Conservation (phyloP, 768 basidiomycete genomes). For the Terana coerulea region DNA sequence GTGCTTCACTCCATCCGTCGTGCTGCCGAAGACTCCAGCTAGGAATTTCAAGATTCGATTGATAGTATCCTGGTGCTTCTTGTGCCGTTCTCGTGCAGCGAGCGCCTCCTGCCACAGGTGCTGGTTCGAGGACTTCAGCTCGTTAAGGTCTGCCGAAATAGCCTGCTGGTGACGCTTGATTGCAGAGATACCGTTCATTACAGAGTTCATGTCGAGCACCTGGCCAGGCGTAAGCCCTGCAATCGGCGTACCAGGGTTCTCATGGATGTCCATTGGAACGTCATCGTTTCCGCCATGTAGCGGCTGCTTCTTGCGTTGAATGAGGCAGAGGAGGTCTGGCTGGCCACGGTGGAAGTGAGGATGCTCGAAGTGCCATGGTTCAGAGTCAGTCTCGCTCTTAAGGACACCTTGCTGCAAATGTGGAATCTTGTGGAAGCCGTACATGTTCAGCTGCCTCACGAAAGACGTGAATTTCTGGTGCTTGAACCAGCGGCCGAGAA, state of each 20-base stretch:
- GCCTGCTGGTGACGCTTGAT: slow-evolving; percentile 91
- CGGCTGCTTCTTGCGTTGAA: slow-evolving; percentile 78
- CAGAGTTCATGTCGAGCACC: slow-evolving; percentile 70
- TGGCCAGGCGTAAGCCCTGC: slow-evolving; percentile 40
- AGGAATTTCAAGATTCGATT: slow-evolving; percentile 93
- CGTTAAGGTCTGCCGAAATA: slow-evolving; percentile 86
- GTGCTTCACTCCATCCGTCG: slow-evolving; percentile 31
- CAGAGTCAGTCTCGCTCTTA: slow-evolving; percentile 74
- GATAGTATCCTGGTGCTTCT: slow-evolving; percentile 95
- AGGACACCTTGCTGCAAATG: slow-evolving; percentile 94
- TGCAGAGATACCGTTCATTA: slow-evolving; percentile 77
- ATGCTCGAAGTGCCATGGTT: slow-evolving; percentile 91
- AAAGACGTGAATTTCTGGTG: slow-evolving; percentile 94
- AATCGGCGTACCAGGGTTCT: slow-evolving; percentile 6
- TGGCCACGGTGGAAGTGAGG: slow-evolving; percentile 86
- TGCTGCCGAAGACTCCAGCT: slow-evolving; percentile 82
- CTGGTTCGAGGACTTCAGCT: slow-evolving; percentile 84
- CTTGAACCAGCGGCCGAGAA: slow-evolving; percentile 95
- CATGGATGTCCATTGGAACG: slow-evolving; percentile 18
- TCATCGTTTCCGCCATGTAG: slow-evolving; percentile 30
- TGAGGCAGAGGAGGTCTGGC: slow-evolving; percentile 81
- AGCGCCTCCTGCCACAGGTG: slow-evolving; percentile 92
- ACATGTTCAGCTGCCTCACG: slow-evolving; percentile 94
- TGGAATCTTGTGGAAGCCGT: slow-evolving; percentile 92
- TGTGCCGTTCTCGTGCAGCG: slow-evolving; percentile 70